Evolutionary conservation across 78 protist species (phyloP).

Genomic region (Dictyostelium brefeldianum): DNA sequence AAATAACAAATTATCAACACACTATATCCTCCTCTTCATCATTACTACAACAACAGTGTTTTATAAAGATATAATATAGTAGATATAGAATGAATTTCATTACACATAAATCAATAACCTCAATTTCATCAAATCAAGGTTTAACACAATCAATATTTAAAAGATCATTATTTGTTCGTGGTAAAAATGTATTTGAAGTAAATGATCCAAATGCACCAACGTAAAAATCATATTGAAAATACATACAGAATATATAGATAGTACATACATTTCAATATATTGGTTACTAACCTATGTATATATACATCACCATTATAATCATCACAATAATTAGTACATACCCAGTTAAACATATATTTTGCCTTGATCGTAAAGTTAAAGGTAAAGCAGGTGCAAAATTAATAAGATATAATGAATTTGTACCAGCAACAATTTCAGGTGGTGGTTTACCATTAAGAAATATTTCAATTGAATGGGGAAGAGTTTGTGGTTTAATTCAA

Average conservation of each 20-base stretch:
- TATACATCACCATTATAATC: background rate
- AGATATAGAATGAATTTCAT: no score
- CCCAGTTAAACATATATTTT: constrained; percentile 23
- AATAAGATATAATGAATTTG: constrained; percentile 47
- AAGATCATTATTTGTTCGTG: constrained; percentile 24
- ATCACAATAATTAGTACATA: constrained; percentile 13
- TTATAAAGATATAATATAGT: no score
- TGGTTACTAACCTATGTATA: background rate
- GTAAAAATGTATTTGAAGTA: background rate
- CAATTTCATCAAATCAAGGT: background rate
- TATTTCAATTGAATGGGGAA: constrained; percentile 60
- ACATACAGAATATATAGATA: background rate
- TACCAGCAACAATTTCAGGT: constrained; percentile 77
- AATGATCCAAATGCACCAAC: constrained; percentile 80
- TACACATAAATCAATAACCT: background rate
- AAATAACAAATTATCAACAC: no score
- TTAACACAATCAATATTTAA: constrained; percentile 29
- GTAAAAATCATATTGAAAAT: background rate
- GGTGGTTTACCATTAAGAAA: constrained; percentile 69
- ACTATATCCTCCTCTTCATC: no score
- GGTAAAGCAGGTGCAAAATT: constrained; percentile 71
- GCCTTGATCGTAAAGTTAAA: constrained; percentile 9
- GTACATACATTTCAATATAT: background rate
- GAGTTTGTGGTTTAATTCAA: constrained; percentile 45
- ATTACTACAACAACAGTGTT: no score